Conservation (phyloP, 306 rosid species). For the Bauhinia variegata region DNA sequence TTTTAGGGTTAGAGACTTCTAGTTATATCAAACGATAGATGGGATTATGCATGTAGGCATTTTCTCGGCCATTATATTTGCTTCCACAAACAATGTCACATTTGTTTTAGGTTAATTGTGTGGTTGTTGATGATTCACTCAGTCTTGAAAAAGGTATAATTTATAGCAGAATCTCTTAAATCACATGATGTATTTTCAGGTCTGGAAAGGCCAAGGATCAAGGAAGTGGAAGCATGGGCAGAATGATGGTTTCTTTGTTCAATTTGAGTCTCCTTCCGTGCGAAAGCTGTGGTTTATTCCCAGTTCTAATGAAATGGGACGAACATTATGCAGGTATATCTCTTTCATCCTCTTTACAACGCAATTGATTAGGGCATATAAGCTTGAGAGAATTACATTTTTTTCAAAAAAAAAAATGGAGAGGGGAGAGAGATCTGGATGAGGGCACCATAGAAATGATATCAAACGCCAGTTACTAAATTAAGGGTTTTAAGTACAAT, state of each 20-base stretch:
- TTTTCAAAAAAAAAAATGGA: too few relatives aligned
- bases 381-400: not conserved
- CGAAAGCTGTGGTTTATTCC: constrained; percentile 92
- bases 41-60: too few relatives aligned
- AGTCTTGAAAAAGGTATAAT: not conserved
- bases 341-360: constrained; percentile 29
- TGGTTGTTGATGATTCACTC: not conserved
- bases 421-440: not conserved
- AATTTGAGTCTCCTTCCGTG: constrained; percentile 75
- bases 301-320: constrained; percentile 82
- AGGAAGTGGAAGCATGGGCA: constrained; percentile 96
- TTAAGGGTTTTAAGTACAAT: not conserved
- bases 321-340: constrained; percentile 84
- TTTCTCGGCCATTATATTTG: constrained; percentile 1
- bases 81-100: not conserved
- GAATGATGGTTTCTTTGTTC: constrained; percentile 88
- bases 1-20: too few relatives aligned
- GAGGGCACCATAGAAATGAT: not conserved
- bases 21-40: not conserved
- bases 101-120: too few relatives aligned
- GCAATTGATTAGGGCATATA: not conserved
- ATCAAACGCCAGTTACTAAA: not conserved
- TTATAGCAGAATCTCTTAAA: constrained; percentile 13
- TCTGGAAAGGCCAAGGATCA: constrained; percentile 98
- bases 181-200: constrained; percentile 51